Evolutionary conservation across 768 basidiomycete genomes (phyloP).

Genomic region (Tricholoma hemisulphureum): DNA sequence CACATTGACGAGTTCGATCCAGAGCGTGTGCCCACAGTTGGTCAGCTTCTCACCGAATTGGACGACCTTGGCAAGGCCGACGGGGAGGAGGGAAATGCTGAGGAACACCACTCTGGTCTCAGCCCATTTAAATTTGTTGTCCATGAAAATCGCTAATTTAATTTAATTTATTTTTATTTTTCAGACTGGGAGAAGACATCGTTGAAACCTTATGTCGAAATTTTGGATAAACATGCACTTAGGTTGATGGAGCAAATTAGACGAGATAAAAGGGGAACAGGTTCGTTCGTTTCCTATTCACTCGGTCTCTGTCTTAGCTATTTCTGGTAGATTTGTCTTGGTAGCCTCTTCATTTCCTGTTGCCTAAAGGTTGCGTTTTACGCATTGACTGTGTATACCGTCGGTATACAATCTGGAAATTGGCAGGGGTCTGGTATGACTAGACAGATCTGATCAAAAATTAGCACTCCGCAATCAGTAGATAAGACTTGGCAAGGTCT

Average conservation of each 20-base stretch:
- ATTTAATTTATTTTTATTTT: too few species aligned
- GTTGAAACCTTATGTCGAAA: slow-evolving; percentile 83
- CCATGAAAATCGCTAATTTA: background rate
- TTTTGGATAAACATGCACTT: slow-evolving; percentile 74
- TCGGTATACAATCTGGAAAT: too few species aligned
- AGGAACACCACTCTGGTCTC: slow-evolving; percentile 52
- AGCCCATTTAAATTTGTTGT: slow-evolving; percentile 1
- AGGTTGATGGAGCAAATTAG: slow-evolving; percentile 58
- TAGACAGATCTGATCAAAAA: too few species aligned
- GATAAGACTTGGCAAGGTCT: too few species aligned
- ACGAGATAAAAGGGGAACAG: slow-evolving; percentile 45
- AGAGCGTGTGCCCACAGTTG: slow-evolving; percentile 79
- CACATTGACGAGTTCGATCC: slow-evolving; percentile 83
- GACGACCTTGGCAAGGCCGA: slow-evolving; percentile 41
- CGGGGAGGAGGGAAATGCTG: slow-evolving; percentile 25
- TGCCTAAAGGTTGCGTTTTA: too few species aligned
- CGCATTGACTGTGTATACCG: too few species aligned
- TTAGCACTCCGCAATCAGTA: too few species aligned
- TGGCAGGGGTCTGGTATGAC: too few species aligned
- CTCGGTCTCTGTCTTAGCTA: background rate
- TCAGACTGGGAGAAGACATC: slow-evolving; percentile 85
- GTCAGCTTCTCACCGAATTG: slow-evolving; percentile 78
- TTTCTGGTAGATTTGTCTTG: slow-evolving; percentile 31
- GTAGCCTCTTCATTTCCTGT: slow-evolving; percentile 17
- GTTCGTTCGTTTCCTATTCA: slow-evolving; percentile 24